phyloP scores from a whole-genome alignment of 2,329 filamentous ascomycete species.

The Keithomyces neogunnii region DNA sequence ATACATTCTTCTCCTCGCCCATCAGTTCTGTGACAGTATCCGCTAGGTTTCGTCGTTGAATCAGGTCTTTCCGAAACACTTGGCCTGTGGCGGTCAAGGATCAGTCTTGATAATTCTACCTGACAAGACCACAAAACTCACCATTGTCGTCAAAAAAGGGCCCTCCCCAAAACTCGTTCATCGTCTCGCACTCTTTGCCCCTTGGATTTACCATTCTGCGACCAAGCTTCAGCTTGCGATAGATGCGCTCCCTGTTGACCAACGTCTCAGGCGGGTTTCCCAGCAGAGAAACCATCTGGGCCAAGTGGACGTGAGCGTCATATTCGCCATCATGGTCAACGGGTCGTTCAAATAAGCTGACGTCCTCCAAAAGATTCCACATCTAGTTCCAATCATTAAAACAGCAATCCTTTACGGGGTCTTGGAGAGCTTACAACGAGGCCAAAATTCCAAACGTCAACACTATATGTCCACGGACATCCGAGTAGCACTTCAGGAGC shows the following conservation, averaged over 20 bases:
- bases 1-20: too few species aligned
- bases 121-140: neutral
- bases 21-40: too few species aligned
- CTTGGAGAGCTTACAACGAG: conserved; percentile 8
- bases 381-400: conserved; percentile 10
- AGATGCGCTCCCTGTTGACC: conserved; percentile 10
- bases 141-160: conserved; percentile 12
- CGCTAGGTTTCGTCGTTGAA: too few species aligned
- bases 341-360: conserved; percentile 10
- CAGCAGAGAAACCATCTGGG: conserved; percentile 12
- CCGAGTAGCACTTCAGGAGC: conserved; percentile 17
- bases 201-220: neutral
- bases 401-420: neutral
- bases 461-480: conserved; percentile 12
- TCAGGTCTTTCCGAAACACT: too few species aligned
- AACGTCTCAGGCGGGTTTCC: conserved; percentile 10
- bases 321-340: conserved; percentile 13
- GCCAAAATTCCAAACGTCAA: conserved; percentile 15
- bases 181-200: conserved; percentile 8
- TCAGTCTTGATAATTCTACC: too few species aligned
- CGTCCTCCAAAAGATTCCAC: conserved; percentile 15
- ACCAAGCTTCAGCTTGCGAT: conserved; percentile 6
- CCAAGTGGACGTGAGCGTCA: conserved; percentile 15
- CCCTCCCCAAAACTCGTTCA: conserved; percentile 15
- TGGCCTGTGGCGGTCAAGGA: too few species aligned